These are phyloP conservation scores for Curvularia sp. DNA, from an alignment of 2,329 filamentous ascomycete species.

Conservation along the genomic window DNA sequence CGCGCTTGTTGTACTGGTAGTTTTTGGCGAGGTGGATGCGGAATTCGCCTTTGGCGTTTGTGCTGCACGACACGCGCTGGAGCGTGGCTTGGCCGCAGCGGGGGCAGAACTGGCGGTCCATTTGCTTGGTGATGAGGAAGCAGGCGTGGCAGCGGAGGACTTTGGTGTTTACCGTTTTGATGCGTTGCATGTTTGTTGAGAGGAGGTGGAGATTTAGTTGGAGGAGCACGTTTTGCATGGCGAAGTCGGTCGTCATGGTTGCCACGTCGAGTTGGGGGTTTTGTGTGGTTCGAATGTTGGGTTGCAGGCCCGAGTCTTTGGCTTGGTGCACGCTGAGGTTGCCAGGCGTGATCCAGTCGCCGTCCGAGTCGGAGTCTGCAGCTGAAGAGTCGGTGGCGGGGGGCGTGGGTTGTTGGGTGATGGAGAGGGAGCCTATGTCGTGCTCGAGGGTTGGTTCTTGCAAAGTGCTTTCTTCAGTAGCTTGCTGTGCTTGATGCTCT, in stretches of 20 bases:
- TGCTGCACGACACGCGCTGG: conserved; percentile 84
- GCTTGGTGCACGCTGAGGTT: conserved; percentile 88
- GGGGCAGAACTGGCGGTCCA: conserved; percentile 89
- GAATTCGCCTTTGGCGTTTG: conserved; percentile 80
- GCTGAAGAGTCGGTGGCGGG: conserved; percentile 26
- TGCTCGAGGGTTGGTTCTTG: conserved; percentile 20
- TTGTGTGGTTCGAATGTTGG: conserved; percentile 55
- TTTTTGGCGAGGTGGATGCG: conserved; percentile 88
- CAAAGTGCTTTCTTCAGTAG: background rate
- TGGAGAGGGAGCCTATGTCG: conserved; percentile 32
- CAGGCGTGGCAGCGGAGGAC: conserved; percentile 82
- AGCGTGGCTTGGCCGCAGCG: conserved; percentile 88
- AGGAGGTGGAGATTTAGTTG: conserved; percentile 94
- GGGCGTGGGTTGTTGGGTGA: conserved; percentile 31
- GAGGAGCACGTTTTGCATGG: conserved; percentile 95
- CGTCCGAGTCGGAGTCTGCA: conserved; percentile 38
- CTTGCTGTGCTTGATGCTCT: background rate
- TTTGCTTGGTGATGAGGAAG: conserved; percentile 84
- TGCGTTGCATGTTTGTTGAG: conserved; percentile 77
- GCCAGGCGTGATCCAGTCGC: conserved; percentile 91
- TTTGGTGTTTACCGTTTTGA: conserved; percentile 86
- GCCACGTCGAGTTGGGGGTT: conserved; percentile 79
- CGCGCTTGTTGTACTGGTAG: conserved; percentile 94
- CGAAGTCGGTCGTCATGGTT: conserved; percentile 93
- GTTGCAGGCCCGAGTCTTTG: conserved; percentile 60